Percentiles rank a stretch among this genome's conserved stretches.
phyloP scores from a whole-genome alignment of 192 early-diverging fungal genomes.

The Coemansia sp. region DNA sequence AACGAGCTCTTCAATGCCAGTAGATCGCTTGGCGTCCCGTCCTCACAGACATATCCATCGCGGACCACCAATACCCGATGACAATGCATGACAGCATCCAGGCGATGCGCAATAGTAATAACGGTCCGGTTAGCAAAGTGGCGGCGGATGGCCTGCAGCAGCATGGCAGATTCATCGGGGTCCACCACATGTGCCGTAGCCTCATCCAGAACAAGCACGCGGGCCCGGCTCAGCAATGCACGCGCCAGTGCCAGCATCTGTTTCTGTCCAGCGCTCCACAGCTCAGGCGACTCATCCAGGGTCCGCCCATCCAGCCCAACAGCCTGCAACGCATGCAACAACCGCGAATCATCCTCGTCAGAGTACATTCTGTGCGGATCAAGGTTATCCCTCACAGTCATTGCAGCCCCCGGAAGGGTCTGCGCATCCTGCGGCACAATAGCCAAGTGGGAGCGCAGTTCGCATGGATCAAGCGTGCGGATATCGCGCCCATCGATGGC shows the following conservation, averaged over 20 bases:
- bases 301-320: constrained; percentile 46
- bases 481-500: constrained; percentile 76
- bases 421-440: constrained; percentile 91
- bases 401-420: constrained; percentile 46
- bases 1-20: neutral
- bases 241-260: constrained; percentile 64
- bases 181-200: constrained; percentile 64
- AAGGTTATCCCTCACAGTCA: constrained; percentile 82
- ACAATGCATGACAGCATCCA: constrained; percentile 39
- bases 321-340: neutral
- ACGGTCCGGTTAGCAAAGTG: constrained; percentile 59
- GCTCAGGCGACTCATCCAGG: constrained; percentile 7
- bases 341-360: too few species aligned
- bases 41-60: constrained; percentile 32
- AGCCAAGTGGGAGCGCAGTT: constrained; percentile 66
- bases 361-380: constrained; percentile 63
- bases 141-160: constrained; percentile 58
- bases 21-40: constrained; percentile 12
- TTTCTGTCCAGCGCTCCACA: constrained; percentile 59
- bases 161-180: constrained; percentile 45
- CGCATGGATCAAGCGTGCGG: constrained; percentile 59
- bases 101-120: constrained; percentile 66
- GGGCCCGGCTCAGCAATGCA: constrained; percentile 50
- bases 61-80: constrained; percentile 29
- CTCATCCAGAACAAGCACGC: constrained; percentile 63